Evolutionary conservation across 305 asterid genomes (phyloP), one percentile per base, ranked within the genome.

Genomic region (Fraxinus ornus): DNA sequence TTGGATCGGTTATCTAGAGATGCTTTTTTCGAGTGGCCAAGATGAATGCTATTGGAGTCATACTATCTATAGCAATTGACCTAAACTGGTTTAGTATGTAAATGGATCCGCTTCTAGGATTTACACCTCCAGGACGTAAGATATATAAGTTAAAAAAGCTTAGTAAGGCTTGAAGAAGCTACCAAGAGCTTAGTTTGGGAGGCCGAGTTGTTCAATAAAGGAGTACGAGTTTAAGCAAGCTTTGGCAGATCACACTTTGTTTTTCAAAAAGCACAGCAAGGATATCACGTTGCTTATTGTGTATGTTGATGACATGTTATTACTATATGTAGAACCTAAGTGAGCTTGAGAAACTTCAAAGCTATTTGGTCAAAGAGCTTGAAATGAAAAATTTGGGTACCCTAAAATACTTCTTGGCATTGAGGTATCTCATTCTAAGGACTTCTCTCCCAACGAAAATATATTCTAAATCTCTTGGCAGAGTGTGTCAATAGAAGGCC

Each of bases 261-360:
- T 44, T 44, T 44, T 12, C 5, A 12, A 44, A 44, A 44, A 44
- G n/a, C 55, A 44, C 55, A 3, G n/a, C 55, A 44, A 44, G 55
- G 37, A 33, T 78, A 85, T 71, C 87, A 17, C 21, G 2, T 15
- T 44, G 55, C 62, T 49, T 49, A 49, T 49, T 49, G 62, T 49
- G 7, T 5, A 49, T 49, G 62, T 49, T 49, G 62, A 49, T 15
- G 21, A 15, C 62, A 17, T 49, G 62, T 24, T 24, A 49, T 49
- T 15, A 4, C 21, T 4, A 49, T 7, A 49, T 15, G 62, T 49
- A 17, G 7, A 15, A 49, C 22, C 21, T 17, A 4, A 49, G 2
- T 49, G 7, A 49, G 21, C 19, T 49, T 15, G 21, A 49, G 7
- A 49, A 15, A 17, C 62, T 49, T 15, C 21, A 49, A 1, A 49